Base-by-base conservation (phyloP, 1,139 yeast genomes). In the Saccharomyces pastorianus region DNA sequence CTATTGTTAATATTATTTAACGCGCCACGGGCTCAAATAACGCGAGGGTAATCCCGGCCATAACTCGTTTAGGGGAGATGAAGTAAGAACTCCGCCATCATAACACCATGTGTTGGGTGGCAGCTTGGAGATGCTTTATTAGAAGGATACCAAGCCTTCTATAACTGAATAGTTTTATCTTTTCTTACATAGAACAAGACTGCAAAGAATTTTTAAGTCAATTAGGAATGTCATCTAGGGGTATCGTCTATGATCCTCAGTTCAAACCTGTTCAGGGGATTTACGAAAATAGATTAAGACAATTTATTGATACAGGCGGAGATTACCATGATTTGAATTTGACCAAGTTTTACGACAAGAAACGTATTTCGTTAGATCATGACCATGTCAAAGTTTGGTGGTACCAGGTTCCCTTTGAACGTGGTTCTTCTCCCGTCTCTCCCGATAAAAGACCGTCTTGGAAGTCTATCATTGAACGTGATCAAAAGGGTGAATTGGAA, bases 221-320 rank as follows among this genome's bases (percentile, higher is more conserved):
- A 8, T 38, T 8, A 38, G 23, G 0, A 4, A 62, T 62, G 65
- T 53, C 58, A 6, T 69, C 63, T 49, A 56, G 60, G 9, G 51
- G 53, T 8, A 55, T 75, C 60, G 85, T 80, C 68, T 76, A 75
- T 57, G 84, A 81, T 58, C 97, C 97, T 3, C 83, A 81, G 53
- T 87, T 90, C 64, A 88, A 88, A 68, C 93, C 95, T 57, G 83
- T 91, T 46, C 90, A 88, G 66, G 78, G 81, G 53, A 80, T 91
- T 55, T 91, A 86, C 67, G 88, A 85, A 63, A 80, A 81, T 64
- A 77, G 98, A 54, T 75, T 93, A 58, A 79, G 95, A 51, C 96
- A 89, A 63, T 91, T 91, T 75, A 80, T 81, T 47, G 85, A 84
- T 63, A 71, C 72, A 6, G 83, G 83, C 6, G 96, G 96, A 49